Conservation (phyloP, 129 eudicot species). For the Arctium lappa region DNA sequence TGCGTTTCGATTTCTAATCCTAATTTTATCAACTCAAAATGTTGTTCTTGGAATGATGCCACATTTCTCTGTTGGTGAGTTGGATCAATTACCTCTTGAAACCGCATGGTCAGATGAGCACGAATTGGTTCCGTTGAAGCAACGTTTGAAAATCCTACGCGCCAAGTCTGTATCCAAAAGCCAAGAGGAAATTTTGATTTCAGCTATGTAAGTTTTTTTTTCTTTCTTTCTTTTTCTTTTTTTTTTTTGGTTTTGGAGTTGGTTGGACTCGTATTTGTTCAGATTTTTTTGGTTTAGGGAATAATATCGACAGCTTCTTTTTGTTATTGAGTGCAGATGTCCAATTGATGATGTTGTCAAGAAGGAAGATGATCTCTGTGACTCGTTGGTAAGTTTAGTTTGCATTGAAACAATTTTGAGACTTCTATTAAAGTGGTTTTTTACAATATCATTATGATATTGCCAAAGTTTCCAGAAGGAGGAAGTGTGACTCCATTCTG, state of each 20-base stretch:
- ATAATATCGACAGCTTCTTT: neutral
- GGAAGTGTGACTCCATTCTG: neutral
- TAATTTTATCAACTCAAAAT: neutral
- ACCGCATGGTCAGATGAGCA: slow-evolving; percentile 52
- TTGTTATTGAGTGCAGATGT: slow-evolving; percentile 25
- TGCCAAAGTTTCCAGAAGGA: neutral
- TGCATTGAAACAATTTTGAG: neutral
- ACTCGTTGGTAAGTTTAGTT: slow-evolving; percentile 25
- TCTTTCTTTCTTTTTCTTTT: no score
- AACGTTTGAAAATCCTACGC: slow-evolving; percentile 53
- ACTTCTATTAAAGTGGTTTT: neutral
- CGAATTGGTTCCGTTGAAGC: slow-evolving; percentile 69
- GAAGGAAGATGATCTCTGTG: slow-evolving; percentile 28
- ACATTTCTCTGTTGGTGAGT: neutral
- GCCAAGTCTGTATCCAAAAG: slow-evolving; percentile 10
- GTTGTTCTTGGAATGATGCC: slow-evolving; percentile 12
- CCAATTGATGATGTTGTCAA: slow-evolving; percentile 22
- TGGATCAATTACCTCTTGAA: slow-evolving; percentile 4
- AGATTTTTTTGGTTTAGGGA: neutral
- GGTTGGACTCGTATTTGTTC: neutral
- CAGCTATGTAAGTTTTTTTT: slow-evolving; percentile 3
- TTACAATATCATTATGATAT: neutral
- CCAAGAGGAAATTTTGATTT: neutral
- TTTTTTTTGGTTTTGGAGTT: neutral
- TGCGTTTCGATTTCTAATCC: slow-evolving; percentile 8